Percentiles rank a stretch among this genome's conserved stretches.
Conservation (phyloP, 768 basidiomycete genomes). For the Lactifluus echinatus region DNA sequence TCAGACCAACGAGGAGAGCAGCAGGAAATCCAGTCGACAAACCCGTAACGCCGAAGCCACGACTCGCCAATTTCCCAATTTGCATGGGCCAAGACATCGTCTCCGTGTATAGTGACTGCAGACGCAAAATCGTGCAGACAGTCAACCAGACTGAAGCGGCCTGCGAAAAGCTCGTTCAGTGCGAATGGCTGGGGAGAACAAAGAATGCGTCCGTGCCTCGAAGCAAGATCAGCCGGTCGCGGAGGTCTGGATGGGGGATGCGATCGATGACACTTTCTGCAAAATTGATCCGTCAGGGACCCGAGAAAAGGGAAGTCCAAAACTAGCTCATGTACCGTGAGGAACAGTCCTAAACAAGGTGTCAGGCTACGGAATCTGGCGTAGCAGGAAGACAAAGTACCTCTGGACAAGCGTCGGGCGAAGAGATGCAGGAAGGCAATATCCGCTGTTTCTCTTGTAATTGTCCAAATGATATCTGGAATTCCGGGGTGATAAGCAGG, state of each 20-base stretch:
- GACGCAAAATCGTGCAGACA: constrained; percentile 66
- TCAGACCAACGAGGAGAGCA: not conserved
- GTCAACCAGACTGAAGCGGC: constrained; percentile 71
- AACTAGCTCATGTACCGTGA: constrained; percentile 47
- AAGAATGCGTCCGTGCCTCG: constrained; percentile 41
- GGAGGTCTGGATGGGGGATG: constrained; percentile 79
- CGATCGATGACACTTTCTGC: constrained; percentile 87
- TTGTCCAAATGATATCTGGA: constrained; percentile 86
- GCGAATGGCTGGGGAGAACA: not conserved
- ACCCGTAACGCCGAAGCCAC: constrained; percentile 83
- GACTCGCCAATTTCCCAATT: constrained; percentile 87
- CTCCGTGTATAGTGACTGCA: constrained; percentile 72
- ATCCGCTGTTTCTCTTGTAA: constrained; percentile 74
- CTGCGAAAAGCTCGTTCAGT: constrained; percentile 31
- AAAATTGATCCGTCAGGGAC: not conserved
- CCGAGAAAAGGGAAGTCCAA: not conserved
- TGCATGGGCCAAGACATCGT: constrained; percentile 80
- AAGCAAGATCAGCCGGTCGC: constrained; percentile 85
- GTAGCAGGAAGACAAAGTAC: constrained; percentile 28
- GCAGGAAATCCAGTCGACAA: constrained; percentile 22
- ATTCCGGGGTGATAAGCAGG: not conserved
- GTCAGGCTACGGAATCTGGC: not conserved
- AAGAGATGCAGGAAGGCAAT: constrained; percentile 82
- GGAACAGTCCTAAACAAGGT: constrained; percentile 51
- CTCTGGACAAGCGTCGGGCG: constrained; percentile 85